Conservation (phyloP, 1,284 basidiomycete genomes). For the Apiotrichum akiyoshidainum region DNA sequence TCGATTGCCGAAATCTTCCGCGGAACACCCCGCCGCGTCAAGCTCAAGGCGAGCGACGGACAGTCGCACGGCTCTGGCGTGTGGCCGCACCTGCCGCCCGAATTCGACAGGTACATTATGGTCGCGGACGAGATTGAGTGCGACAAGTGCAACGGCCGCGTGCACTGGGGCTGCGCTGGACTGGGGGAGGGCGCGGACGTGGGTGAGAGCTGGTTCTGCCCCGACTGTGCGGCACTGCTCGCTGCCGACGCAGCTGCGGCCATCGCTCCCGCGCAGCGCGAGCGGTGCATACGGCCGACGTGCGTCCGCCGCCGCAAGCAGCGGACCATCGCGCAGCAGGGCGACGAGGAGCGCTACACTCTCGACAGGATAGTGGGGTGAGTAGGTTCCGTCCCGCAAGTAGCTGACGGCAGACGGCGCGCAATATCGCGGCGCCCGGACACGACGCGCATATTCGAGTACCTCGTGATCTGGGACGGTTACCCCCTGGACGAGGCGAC, state of each 20-base stretch:
- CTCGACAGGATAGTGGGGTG: too few relatives aligned
- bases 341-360: too few relatives aligned
- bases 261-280: too few relatives aligned
- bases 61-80: conserved; percentile 86
- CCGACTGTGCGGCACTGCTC: too few relatives aligned
- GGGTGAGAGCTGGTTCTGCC: neutral
- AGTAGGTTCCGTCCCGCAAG: too few relatives aligned
- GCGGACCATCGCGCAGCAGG: too few relatives aligned
- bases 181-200: neutral
- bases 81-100: conserved; percentile 77
- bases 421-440: neutral
- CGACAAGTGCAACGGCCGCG: conserved; percentile 3
- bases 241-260: too few relatives aligned
- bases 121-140: conserved; percentile 11
- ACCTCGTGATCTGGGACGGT: conserved; percentile 24
- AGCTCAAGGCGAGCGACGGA: neutral
- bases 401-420: too few relatives aligned
- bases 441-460: conserved; percentile 12
- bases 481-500: conserved; percentile 19
- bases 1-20: too few relatives aligned
- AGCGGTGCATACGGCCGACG: too few relatives aligned
- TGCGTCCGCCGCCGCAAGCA: too few relatives aligned
- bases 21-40: neutral
- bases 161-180: conserved; percentile 9
- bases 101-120: neutral